phyloP scores from a whole-genome alignment of 306 rosid species.

The Datisca glomerata region DNA sequence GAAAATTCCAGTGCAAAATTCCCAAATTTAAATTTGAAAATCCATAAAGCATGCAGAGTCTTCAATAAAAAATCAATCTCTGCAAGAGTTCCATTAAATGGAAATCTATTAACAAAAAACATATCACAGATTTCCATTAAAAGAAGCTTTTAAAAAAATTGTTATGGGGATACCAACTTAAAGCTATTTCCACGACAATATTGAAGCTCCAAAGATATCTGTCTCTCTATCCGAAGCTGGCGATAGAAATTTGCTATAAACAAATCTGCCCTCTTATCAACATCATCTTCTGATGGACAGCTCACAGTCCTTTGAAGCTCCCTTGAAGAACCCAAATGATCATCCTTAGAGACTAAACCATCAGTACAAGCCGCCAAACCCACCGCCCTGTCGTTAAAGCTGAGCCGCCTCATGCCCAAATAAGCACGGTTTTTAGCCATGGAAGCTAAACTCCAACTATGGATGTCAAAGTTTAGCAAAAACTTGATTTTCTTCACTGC shows the following conservation, averaged over 20 bases:
- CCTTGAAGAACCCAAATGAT: conserved; percentile 13
- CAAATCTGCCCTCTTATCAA: conserved; percentile 54
- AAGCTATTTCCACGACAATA: conserved; percentile 32
- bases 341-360: conserved; percentile 7
- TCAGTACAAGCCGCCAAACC: conserved; percentile 27
- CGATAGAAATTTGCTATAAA: conserved; percentile 57
- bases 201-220: conserved; percentile 54
- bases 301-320: conserved; percentile 45
- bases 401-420: conserved; percentile 13
- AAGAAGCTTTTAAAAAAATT: not conserved
- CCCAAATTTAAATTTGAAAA: too few relatives aligned
- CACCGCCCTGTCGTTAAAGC: conserved; percentile 37
- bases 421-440: conserved; percentile 25
- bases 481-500: conserved; percentile 50
- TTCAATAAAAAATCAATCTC: too few relatives aligned
- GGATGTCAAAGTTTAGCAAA: conserved; percentile 31
- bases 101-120: too few relatives aligned
- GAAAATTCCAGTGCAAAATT: too few relatives aligned
- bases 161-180: too few relatives aligned
- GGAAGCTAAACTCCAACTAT: conserved; percentile 39
- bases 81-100: too few relatives aligned
- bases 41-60: too few relatives aligned
- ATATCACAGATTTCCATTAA: too few relatives aligned
- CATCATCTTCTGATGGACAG: conserved; percentile 52
- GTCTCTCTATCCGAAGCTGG: conserved; percentile 68